Conservation (phyloP, 2,329 filamentous ascomycete genomes). For the Clonostachys rhizophaga region DNA sequence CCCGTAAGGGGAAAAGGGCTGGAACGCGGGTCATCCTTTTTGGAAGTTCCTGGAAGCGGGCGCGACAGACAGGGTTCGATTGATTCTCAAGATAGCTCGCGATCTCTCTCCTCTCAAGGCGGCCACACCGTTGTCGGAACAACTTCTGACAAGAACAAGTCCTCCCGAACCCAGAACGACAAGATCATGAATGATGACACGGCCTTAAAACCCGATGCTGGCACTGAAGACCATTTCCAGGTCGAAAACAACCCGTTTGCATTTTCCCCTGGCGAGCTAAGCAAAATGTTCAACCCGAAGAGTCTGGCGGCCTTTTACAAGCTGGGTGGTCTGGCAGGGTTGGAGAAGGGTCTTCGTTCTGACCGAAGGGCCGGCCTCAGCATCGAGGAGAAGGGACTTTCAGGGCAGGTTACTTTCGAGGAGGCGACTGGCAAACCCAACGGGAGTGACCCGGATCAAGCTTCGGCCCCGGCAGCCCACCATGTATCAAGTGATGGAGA, state of each 20-base stretch:
- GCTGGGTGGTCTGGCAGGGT: conserved; percentile 70
- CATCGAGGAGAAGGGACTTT: conserved; percentile 64
- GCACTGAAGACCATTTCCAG: conserved; percentile 70
- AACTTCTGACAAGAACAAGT: conserved; percentile 31
- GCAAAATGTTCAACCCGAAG: conserved; percentile 87
- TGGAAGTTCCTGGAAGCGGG: conserved; percentile 55
- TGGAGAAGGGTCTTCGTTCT: conserved; percentile 75
- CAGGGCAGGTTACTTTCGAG: conserved; percentile 66
- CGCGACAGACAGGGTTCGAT: conserved; percentile 65
- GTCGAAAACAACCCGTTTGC: conserved; percentile 81
- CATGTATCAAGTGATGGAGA: conserved; percentile 2
- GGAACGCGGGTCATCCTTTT: conserved; percentile 48
- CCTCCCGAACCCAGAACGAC: conserved; percentile 35
- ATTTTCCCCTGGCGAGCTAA: conserved; percentile 77
- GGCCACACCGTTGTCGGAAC: conserved; percentile 55
- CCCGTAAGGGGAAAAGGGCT: conserved; percentile 40
- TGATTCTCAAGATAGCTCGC: conserved; percentile 59
- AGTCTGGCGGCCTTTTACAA: conserved; percentile 77
- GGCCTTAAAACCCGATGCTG: conserved; percentile 70
- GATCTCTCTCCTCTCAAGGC: conserved; percentile 55
- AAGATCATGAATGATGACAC: conserved; percentile 60
- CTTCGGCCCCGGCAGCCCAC: conserved; percentile 8
- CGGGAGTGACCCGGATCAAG: too few relatives aligned
- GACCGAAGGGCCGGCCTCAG: conserved; percentile 72
- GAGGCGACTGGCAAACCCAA: conserved; percentile 48